Conservation (phyloP, 164 flowering plant species). For the Hamamelis virginiana region DNA sequence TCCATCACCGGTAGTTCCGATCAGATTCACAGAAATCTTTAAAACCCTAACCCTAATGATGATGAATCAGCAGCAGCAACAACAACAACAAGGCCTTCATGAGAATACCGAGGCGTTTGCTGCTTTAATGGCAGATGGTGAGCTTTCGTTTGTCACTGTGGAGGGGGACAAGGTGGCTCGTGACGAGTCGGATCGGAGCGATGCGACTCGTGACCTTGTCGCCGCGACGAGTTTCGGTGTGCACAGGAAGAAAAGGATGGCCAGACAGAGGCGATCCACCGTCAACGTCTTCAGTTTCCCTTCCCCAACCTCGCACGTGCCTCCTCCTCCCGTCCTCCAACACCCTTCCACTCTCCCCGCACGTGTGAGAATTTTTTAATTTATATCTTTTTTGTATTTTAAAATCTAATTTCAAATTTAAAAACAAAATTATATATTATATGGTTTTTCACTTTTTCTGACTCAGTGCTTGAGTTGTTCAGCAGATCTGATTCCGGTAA, state of each 20-base stretch:
- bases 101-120: constrained; percentile 23
- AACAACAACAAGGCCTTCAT: not conserved
- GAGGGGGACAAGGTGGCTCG: constrained; percentile 15
- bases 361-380: constrained; percentile 31
- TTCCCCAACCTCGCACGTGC: constrained; percentile 13
- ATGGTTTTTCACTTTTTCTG: not conserved
- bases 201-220: constrained; percentile 18
- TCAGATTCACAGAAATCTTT: constrained; percentile 14
- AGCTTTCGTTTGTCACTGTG: constrained; percentile 13
- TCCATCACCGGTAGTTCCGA: constrained; percentile 17
- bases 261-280: constrained; percentile 36
- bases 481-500: not conserved
- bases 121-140: constrained; percentile 21
- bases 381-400: not conserved
- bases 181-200: constrained; percentile 14
- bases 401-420: not conserved
- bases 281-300: constrained; percentile 13
- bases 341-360: constrained; percentile 16
- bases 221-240: constrained; percentile 23
- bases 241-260: constrained; percentile 33
- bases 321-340: not conserved
- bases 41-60: constrained; percentile 10
- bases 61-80: not conserved
- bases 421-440: not conserved
- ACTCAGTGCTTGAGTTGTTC: not conserved